Base-by-base conservation (phyloP, 2,329 filamentous ascomycete species). In the Cladosporium sp. region DNA sequence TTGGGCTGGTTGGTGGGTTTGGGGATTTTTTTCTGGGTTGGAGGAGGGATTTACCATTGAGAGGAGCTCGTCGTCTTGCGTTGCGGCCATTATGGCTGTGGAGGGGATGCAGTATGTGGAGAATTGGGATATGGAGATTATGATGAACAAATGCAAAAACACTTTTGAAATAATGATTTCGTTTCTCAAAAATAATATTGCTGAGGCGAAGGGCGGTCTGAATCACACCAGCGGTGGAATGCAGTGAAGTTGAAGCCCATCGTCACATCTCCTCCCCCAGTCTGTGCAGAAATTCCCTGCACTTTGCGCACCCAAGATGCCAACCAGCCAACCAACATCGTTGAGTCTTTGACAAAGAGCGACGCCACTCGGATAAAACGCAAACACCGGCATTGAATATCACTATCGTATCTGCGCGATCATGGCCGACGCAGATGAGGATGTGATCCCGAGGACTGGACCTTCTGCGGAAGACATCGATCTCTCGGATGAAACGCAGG, bases 401-500 rank as follows among this genome's bases (percentile, higher is more conserved):
- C 8, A 13, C 32, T 33, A 6, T 33, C 32, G 32, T 15, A 13
- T 13, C n/a, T 13, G 15, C 9, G 2, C 32, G 7, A 54, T 15
- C 7, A 70, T 70, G 67, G 66, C 66, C 9, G 67, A 69, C 49
- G 60, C 50, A 39, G 65, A 68, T 43, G 67, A 70, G 49, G 66
- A 69, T 51, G 57, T 55, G 2, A 65, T 65, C 4, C 61, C 63
- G 7, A 54, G 56, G 12, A 53, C 38, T 12, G 55, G 84, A 82
- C 7, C 85, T 88, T 48, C 84, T 86, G 60, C 80, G 82, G 69
- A 92, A 82, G 57, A 88, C 86, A 82, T 86, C 75, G 62, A 84
- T 66, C 76, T 84, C 47, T 85, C 85, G 35, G 91, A 95, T 60
- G 86, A 91, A 66, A 80, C 84, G 2, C 89, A 91, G 62, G 92